These are phyloP conservation scores for Hericium erinaceus DNA, from an alignment of 768 basidiomycete species.

Conservation along the genomic window DNA sequence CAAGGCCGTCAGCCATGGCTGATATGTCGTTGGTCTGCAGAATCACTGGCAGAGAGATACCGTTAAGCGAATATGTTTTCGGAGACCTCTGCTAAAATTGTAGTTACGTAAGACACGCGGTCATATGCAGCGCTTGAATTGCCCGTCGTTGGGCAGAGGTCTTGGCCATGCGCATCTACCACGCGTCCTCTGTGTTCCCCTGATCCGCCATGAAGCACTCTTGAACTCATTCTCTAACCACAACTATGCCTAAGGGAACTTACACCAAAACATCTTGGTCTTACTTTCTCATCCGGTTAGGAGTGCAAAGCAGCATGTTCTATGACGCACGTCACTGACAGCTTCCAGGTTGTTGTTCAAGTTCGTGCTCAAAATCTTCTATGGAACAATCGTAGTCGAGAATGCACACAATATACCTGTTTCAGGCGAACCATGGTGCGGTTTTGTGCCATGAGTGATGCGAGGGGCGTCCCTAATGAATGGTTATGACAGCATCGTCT, in stretches of 20 bases:
- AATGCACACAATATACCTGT: conserved; percentile 61
- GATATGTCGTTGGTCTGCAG: background rate
- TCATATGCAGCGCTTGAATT: background rate
- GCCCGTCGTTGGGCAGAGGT: background rate
- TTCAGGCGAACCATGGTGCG: conserved; percentile 68
- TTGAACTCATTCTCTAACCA: background rate
- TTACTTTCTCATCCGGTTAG: conserved; percentile 59
- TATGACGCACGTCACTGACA: too few species aligned
- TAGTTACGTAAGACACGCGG: background rate
- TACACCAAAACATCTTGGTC: conserved; percentile 41
- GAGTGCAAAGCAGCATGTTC: background rate
- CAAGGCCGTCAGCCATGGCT: conserved; percentile 25
- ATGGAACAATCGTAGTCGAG: conserved; percentile 82
- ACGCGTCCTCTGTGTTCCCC: too few species aligned
- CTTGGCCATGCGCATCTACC: background rate
- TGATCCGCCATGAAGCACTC: too few species aligned
- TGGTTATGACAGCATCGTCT: conserved; percentile 51
- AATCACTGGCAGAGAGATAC: background rate
- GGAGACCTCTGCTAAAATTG: background rate
- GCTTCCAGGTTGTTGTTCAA: conserved; percentile 52
- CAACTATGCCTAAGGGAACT: conserved; percentile 29
- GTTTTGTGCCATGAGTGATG: background rate
- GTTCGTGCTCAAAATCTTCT: conserved; percentile 86
- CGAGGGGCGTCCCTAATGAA: too few species aligned
- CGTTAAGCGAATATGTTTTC: background rate